A percentile compares a stretch with the other conserved stretches of the same genome.
Conservation (phyloP, 2,329 filamentous ascomycete species). For the Hypoxylon sp. region DNA sequence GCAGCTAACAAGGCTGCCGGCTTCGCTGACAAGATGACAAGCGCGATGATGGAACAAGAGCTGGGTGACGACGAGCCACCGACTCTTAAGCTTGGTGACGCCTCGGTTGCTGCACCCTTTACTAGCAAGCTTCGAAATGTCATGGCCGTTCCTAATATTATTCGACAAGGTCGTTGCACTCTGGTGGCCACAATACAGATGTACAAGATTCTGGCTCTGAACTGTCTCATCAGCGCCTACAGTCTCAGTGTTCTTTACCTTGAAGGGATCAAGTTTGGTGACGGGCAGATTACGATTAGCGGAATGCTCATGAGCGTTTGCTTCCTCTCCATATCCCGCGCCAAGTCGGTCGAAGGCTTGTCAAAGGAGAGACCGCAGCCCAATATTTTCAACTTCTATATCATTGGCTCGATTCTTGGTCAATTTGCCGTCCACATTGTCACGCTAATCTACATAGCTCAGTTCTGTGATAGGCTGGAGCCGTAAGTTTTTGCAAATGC, state of each 20-base stretch:
- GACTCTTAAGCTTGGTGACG: conserved; percentile 95
- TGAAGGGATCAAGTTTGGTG: conserved; percentile 98
- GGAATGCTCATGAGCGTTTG: conserved; percentile 99
- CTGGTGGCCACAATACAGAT: conserved; percentile 99
- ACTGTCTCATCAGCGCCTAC: conserved; percentile 98
- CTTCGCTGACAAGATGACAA: conserved; percentile 87
- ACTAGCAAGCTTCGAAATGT: conserved; percentile 98
- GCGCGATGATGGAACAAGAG: conserved; percentile 90
- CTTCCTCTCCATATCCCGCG: conserved; percentile 98
- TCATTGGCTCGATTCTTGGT: conserved; percentile 95
- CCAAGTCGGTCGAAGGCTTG: conserved; percentile 92
- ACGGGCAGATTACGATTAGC: conserved; percentile 97
- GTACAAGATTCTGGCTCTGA: conserved; percentile 99
- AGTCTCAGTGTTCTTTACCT: conserved; percentile 95
- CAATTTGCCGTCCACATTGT: conserved; percentile 97
- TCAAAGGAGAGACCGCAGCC: conserved; percentile 98
- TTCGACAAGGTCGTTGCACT: conserved; percentile 96
- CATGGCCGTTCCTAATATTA: conserved; percentile 96
- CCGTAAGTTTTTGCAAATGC: conserved; percentile 72
- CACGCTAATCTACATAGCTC: conserved; percentile 93
- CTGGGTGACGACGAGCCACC: conserved; percentile 91
- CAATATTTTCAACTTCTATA: conserved; percentile 99
- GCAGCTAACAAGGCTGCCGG: conserved; percentile 79
- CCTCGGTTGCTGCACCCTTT: conserved; percentile 96
- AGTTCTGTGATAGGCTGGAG: conserved; percentile 86